phyloP scores from a whole-genome alignment of 805 yeast genomes.

The Schwanniomyces yamadae region DNA sequence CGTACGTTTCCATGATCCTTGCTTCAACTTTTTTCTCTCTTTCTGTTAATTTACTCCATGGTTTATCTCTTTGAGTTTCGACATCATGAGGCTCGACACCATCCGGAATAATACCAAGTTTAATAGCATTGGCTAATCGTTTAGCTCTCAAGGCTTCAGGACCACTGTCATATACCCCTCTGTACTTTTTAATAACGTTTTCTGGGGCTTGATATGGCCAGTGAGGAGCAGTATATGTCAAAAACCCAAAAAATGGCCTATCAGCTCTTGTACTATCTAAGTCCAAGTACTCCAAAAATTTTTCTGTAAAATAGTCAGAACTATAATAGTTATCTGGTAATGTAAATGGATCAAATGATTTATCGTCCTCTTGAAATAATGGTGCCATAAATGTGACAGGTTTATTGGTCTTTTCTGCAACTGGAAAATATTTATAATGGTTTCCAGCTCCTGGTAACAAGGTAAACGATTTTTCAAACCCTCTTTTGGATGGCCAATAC shows the following conservation, averaged over 20 bases:
- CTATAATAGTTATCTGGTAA: slow-evolving; percentile 50
- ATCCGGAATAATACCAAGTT: slow-evolving; percentile 47
- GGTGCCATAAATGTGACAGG: slow-evolving; percentile 36
- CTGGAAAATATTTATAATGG: slow-evolving; percentile 48
- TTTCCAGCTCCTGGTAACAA: slow-evolving; percentile 59
- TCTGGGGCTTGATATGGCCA: slow-evolving; percentile 66
- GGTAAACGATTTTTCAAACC: slow-evolving; percentile 50
- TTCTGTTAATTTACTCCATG: slow-evolving; percentile 44
- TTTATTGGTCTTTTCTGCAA: slow-evolving; percentile 25
- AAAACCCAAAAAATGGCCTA: slow-evolving; percentile 53
- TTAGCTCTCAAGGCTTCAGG: slow-evolving; percentile 42
- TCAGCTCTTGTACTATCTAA: slow-evolving; percentile 29
- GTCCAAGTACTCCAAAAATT: slow-evolving; percentile 37
- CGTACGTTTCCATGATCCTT: slow-evolving; percentile 54
- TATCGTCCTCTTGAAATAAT: slow-evolving; percentile 39
- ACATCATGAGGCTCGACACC: slow-evolving; percentile 47
- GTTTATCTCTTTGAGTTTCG: slow-evolving; percentile 38
- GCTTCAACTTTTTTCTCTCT: slow-evolving; percentile 38
- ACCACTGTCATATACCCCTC: slow-evolving; percentile 48
- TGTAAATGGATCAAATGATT: slow-evolving; percentile 31
- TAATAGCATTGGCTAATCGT: slow-evolving; percentile 39
- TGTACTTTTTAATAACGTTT: slow-evolving; percentile 46
- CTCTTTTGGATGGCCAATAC: slow-evolving; percentile 49
- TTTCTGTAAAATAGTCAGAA: slow-evolving; percentile 44
- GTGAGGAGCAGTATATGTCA: slow-evolving; percentile 65